Base-by-base conservation (phyloP, 176 grass and related monocot genomes). In the Phoenix roebelenii region DNA sequence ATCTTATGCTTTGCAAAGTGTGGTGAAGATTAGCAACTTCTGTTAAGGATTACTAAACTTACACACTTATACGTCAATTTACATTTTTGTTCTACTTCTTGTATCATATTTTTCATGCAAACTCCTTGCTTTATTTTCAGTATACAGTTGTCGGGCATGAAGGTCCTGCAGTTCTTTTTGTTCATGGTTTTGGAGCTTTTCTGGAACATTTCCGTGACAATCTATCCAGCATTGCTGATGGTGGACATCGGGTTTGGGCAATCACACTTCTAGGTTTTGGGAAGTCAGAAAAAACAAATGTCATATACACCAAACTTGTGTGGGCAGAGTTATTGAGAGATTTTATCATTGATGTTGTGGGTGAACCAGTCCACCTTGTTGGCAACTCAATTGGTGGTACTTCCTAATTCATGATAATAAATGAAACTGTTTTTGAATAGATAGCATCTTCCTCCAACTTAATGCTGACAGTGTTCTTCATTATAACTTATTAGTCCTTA, bases 161-260 rank as follows among this genome's bases (percentile, higher is more conserved):
- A 64, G 87, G 87, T 57, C 87, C 81, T 77, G 76, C 76, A 55
- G 85, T 85, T 67, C 87, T 97, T 77, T 72, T 97, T 62, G 83
- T 97, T 59, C 92, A 91, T 70, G 92, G 92, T 15, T 97, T 97
- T 80, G 87, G 87, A 82, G 92, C 92, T 82, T 97, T 79, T 73
- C 57, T 97, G 70, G 71, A 91, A 59, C 92, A 97, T 64, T 97
- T 84, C 25, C 84, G 92, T 77, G 92, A 79, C 52, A 97, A 97
- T 74, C 80, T 91, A 74, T 61, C 69, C 26, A 65, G 39, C 19
- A 69, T 91, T 70, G 80, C 87, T 80, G 77, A 88, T 65, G 29
- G 16, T 18, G 92, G 92, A n/a, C 57, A 74, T 65, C 81, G 76
- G 60, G 87, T 97, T 72, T 97, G 83, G 83, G 92, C 92, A 65